Percentiles rank a stretch among this genome's conserved stretches.
Conservation (phyloP, 2,329 filamentous ascomycete species). For the Emmonsiellopsis sp. region DNA sequence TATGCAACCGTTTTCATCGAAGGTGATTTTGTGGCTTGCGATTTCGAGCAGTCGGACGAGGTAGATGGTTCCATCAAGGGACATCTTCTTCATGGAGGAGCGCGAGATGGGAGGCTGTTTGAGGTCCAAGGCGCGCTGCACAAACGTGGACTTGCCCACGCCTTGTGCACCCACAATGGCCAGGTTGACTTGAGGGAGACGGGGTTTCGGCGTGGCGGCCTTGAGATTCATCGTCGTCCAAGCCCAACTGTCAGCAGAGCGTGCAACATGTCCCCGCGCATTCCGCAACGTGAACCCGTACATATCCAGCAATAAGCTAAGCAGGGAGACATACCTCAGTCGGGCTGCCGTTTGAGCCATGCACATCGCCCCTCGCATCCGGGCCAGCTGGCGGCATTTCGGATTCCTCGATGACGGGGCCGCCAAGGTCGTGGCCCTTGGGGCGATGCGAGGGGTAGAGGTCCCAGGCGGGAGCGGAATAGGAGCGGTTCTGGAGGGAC, state of each 20-base stretch:
- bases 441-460: slow-evolving; percentile 19
- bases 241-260: neutral
- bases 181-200: slow-evolving; percentile 47
- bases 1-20: slow-evolving; percentile 38
- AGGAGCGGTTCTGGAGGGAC: slow-evolving; percentile 23
- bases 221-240: neutral
- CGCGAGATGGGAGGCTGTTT: slow-evolving; percentile 32
- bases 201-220: slow-evolving; percentile 18
- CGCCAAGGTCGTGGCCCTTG: slow-evolving; percentile 11
- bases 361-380: slow-evolving; percentile 3
- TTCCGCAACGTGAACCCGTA: too few relatives aligned
- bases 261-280: neutral
- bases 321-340: slow-evolving; percentile 18
- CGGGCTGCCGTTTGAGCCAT: slow-evolving; percentile 5
- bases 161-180: slow-evolving; percentile 45
- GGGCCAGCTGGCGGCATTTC: slow-evolving; percentile 13
- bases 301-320: too few relatives aligned
- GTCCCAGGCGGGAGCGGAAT: slow-evolving; percentile 25
- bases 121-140: slow-evolving; percentile 47
- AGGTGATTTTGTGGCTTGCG: slow-evolving; percentile 40
- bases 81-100: slow-evolving; percentile 44
- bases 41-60: slow-evolving; percentile 51
- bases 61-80: slow-evolving; percentile 46
- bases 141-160: slow-evolving; percentile 52
- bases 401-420: slow-evolving; percentile 21